Percentiles rank a stretch among this genome's conserved stretches.
phyloP scores from a whole-genome alignment of 2,329 filamentous ascomycete genomes.

The Xylariaceae sp. region DNA sequence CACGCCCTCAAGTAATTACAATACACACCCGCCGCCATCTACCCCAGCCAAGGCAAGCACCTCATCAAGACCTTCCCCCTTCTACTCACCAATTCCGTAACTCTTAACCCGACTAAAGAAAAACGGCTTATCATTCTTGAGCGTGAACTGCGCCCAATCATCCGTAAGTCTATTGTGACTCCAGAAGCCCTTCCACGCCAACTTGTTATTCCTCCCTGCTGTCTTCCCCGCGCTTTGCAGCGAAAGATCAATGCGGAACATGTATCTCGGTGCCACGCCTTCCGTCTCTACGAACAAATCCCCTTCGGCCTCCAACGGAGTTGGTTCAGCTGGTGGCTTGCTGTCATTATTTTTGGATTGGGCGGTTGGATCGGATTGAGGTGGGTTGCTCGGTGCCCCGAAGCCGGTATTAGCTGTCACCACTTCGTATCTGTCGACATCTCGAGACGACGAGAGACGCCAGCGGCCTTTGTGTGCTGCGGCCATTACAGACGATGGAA shows the following conservation, averaged over 20 bases:
- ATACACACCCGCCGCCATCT: too few species aligned
- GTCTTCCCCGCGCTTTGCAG: constrained; percentile 61
- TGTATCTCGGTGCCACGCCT: constrained; percentile 70
- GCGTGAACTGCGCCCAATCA: constrained; percentile 78
- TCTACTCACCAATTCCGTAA: constrained; percentile 49
- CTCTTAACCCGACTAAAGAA: constrained; percentile 65
- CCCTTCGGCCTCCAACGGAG: constrained; percentile 48
- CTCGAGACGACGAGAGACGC: constrained; percentile 39
- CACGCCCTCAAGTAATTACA: too few species aligned
- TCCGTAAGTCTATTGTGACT: constrained; percentile 86
- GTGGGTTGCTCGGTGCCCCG: not conserved
- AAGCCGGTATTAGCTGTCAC: constrained; percentile 20
- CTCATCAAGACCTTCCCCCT: too few species aligned
- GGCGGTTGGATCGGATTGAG: not conserved
- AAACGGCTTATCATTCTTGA: constrained; percentile 61
- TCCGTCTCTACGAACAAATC: constrained; percentile 83
- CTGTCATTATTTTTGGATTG: constrained; percentile 7
- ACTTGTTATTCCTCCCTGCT: constrained; percentile 73
- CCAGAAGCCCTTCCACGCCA: constrained; percentile 86
- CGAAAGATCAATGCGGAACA: constrained; percentile 76
- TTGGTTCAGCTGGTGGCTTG: constrained; percentile 14
- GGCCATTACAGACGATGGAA: constrained; percentile 58
- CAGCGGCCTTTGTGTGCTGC: constrained; percentile 59
- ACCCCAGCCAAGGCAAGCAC: too few species aligned
- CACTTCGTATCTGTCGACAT: constrained; percentile 26